A percentile compares a stretch with the other conserved stretches of the same genome.
Conservation (phyloP, 2,329 filamentous ascomycete species). For the Metarhizium robertsii region DNA sequence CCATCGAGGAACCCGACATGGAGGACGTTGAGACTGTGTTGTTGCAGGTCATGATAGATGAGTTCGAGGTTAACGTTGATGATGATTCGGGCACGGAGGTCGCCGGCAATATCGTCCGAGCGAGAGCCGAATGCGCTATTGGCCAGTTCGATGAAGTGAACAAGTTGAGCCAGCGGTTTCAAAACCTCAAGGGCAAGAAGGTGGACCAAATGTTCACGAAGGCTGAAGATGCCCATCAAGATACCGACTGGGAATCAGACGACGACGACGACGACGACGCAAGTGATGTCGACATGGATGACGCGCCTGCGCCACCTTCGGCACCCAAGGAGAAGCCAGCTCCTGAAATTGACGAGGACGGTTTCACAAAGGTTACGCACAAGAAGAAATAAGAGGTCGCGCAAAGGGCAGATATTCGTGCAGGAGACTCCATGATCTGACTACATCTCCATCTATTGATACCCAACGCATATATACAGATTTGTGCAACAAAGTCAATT, state of each 20-base stretch:
- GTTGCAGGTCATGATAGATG: conserved; percentile 86
- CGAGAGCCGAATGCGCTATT: conserved; percentile 54
- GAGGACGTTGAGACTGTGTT: conserved; percentile 78
- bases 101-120: conserved; percentile 60
- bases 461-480: conserved; percentile 14
- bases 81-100: conserved; percentile 75
- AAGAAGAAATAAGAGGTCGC: conserved; percentile 48
- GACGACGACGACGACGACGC: conserved; percentile 48
- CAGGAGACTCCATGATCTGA: neutral
- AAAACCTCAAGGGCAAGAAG: conserved; percentile 50
- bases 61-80: conserved; percentile 88
- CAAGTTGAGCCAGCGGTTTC: conserved; percentile 52
- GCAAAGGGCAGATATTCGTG: conserved; percentile 4
- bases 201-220: conserved; percentile 44
- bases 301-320: conserved; percentile 44
- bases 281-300: conserved; percentile 56
- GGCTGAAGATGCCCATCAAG: conserved; percentile 45
- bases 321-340: conserved; percentile 52
- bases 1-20: conserved; percentile 49
- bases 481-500: conserved; percentile 1
- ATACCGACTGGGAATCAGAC: conserved; percentile 52
- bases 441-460: conserved; percentile 11
- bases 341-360: conserved; percentile 71
- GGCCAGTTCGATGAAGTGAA: conserved; percentile 59
- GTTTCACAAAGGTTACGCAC: conserved; percentile 65